Evolutionary conservation across 345 rosid species (phyloP).

Genomic region (Cochlearia excelsa): DNA sequence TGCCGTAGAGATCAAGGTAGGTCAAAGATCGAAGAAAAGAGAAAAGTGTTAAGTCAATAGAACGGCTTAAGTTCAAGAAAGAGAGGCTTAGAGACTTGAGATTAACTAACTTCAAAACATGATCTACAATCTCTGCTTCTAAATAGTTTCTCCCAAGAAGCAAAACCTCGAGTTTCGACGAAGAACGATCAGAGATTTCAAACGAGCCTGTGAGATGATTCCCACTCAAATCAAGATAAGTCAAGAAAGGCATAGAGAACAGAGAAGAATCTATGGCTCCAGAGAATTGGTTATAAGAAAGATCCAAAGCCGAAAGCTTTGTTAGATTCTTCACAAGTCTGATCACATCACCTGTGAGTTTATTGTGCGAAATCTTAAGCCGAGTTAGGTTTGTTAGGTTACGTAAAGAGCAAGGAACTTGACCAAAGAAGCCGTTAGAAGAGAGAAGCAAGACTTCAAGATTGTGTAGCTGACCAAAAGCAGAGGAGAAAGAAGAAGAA

Average conservation of each 20-base stretch:
- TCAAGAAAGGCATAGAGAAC: background rate
- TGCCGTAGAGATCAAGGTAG: background rate
- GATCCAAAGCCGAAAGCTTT: background rate
- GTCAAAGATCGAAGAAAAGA: background rate
- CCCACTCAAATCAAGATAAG: background rate
- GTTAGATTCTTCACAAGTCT: background rate
- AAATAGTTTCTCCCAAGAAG: no score
- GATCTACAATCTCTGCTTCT: no score
- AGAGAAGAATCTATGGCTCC: background rate
- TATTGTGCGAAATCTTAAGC: background rate
- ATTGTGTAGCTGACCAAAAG: conserved; percentile 23
- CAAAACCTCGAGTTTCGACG: background rate
- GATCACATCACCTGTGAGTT: background rate
- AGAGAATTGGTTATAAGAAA: background rate
- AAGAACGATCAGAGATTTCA: background rate
- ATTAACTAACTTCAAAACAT: no score
- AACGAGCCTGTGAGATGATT: background rate
- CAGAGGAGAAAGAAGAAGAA: conserved; percentile 24
- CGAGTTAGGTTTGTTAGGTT: background rate
- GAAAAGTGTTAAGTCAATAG: background rate
- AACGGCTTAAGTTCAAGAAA: background rate
- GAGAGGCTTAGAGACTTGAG: background rate
- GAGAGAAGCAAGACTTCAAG: conserved; percentile 2
- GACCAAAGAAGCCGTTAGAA: background rate
- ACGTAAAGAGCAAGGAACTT: background rate